A percentile compares a stretch with the other conserved stretches of the same genome.
phyloP scores from a whole-genome alignment of 768 basidiomycete species.

The Mycena galopus region DNA sequence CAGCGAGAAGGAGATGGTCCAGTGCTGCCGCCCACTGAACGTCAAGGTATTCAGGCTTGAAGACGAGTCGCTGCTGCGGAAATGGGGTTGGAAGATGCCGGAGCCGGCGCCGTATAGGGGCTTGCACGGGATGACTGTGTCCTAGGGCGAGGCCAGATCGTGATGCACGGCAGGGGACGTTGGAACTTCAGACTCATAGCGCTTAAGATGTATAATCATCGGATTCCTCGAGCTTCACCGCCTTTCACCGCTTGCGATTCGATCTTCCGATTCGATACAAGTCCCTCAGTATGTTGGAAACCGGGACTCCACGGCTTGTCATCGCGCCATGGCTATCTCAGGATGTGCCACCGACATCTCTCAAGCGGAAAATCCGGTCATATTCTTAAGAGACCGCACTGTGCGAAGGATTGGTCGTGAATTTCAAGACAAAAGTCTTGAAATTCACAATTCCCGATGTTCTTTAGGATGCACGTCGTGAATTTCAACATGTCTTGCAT shows the following conservation, averaged over 20 bases:
- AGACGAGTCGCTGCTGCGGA: conserved; percentile 19
- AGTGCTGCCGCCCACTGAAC: conserved; percentile 22
- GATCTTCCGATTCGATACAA: conserved; percentile 19
- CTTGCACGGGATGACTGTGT: conserved; percentile 20
- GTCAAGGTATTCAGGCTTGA: conserved; percentile 21
- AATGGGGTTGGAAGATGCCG: conserved; percentile 24
- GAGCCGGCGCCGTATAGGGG: conserved; percentile 21
- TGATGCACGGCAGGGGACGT: conserved; percentile 19
- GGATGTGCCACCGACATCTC: conserved; percentile 20
- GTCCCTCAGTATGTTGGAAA: conserved; percentile 20
- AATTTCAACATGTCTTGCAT: no score
- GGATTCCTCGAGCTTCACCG: conserved; percentile 23
- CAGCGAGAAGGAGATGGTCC: conserved; percentile 21
- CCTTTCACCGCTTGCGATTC: conserved; percentile 19
- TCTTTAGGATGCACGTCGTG: no score
- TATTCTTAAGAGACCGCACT: conserved; percentile 15
- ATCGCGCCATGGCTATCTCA: conserved; percentile 22
- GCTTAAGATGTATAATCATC: conserved; percentile 22
- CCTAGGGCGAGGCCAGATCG: conserved; percentile 20
- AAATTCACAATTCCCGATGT: no score
- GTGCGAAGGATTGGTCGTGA: no score
- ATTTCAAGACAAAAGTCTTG: no score
- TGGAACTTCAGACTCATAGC: conserved; percentile 21
- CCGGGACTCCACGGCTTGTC: conserved; percentile 14
- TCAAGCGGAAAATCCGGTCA: conserved; percentile 23